Evolutionary conservation across 352 stramenopile species (phyloP), one percentile per base, ranked within the genome.

Genomic region (Ochromonadaceae sp.): DNA sequence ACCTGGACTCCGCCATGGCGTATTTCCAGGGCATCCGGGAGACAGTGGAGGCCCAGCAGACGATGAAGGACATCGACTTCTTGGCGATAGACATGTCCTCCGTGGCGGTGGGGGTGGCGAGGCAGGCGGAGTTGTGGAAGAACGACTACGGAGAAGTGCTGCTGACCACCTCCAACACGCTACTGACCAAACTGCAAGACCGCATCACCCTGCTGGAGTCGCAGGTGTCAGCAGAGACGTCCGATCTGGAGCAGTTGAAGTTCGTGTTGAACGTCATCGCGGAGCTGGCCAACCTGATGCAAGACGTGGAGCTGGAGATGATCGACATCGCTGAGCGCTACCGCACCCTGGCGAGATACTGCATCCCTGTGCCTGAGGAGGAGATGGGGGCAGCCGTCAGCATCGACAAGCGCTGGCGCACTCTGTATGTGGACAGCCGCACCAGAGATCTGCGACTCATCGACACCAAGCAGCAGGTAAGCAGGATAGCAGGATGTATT

Each of bases 281-380:
- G 0, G 75, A 70, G 10, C 85, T 97, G 31, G 73, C 67, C 0
- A 76, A 86, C 41, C 81, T 83, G 79, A 84, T 76, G 46, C 93
- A 95, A 86, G 87, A 94, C 62, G 85, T 95, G 66, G 89, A 96
- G 71, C 80, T 96, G 2, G 85, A 87, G 43, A 93, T 93, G 55
- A 69, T 76, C 0, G 88, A 96, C 59, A 86, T 95, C 38, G 90
- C 84, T 36, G 88, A 96, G 69, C 69, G 87, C 3, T 96, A 94
- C 39, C 3, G 81, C 0, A 92, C 85, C 2, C 67, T 92, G 5
- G 74, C 84, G 36, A 83, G 76, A 0, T 91, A 90, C 56, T 76
- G 59, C 20, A 73, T 80, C 39, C 57, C 53, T 10, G 87, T 94
- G n/a, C 65, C 78, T 2, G 76, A 83, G 7, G 81, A 94, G 0